Evolutionary conservation across 2,329 filamentous ascomycete species (phyloP), one percentile per base, ranked within the genome.

Genomic region (Verticillium klebahnii): DNA sequence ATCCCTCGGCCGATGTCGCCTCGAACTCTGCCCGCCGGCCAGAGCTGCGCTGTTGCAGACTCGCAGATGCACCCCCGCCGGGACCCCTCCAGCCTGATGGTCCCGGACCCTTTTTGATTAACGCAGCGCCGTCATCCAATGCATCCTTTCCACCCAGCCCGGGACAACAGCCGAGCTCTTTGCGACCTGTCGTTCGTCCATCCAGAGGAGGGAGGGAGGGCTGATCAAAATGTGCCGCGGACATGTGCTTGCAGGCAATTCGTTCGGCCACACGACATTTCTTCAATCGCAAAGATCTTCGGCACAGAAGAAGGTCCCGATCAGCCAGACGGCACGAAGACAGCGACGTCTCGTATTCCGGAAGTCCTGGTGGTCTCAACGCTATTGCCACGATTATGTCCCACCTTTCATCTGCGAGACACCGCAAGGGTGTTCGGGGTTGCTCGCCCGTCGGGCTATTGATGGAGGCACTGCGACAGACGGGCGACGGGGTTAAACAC

Each of bases 1-100:
- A 61, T 19, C 61, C 62, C 60, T 63, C 63, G 63, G 64, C 63
- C 63, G 63, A 65, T 65, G 63, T 65, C 64, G 64, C 63, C 60
- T 65, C 57, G 45, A 40, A 59, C 63, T 63, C 64, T 62, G 58
- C 45, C 56, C 58, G 52, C 12, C 57, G 57, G 37, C 57, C 37
- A 40, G 19, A 58, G 31, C 57, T 40, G 15, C 14, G 39, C 14
- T 29, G 36, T 45, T 52, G 25, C 14, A 19, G 36, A 50, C 37
- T 40, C n/a, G 37, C 57, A 29, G 57, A 50, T 50, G 37, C 25
- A 40, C 37, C 57, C 37, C 57, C 57, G 15, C 17, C 37, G 25
- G 29, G 31, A 40, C 39, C 57, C 23, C 37, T 40, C 25, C 34
- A 15, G 25, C 7, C 39, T 40, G 23, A 17, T 57, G 55, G 55